These are phyloP conservation scores for Pichia scutulata DNA, from an alignment of 805 yeast genomes.

Conservation along the genomic window DNA sequence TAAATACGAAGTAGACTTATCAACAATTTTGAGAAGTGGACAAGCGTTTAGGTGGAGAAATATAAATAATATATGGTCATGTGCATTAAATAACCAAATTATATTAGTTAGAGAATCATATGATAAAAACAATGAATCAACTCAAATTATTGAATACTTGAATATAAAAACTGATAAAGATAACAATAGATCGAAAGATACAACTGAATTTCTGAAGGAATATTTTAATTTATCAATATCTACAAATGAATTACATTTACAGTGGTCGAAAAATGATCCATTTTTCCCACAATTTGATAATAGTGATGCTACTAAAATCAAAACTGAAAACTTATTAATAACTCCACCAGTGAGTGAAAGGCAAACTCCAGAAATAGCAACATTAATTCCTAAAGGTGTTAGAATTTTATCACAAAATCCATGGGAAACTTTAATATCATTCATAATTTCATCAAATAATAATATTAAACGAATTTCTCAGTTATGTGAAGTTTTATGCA, in stretches of 20 bases:
- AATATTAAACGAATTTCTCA: slow-evolving; percentile 88
- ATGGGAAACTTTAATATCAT: slow-evolving; percentile 88
- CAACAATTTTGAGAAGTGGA: slow-evolving; percentile 71
- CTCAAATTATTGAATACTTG: slow-evolving; percentile 42
- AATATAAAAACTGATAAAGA: slow-evolving; percentile 25
- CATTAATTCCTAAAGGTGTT: slow-evolving; percentile 30
- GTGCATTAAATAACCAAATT: slow-evolving; percentile 51
- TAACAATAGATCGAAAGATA: slow-evolving; percentile 25
- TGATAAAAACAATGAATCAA: slow-evolving; percentile 37
- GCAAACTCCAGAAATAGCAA: not conserved
- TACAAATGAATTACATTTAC: slow-evolving; percentile 42
- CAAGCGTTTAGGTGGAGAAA: slow-evolving; percentile 79
- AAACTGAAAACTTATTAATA: not conserved
- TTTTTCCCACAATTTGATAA: slow-evolving; percentile 31
- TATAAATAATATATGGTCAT: slow-evolving; percentile 56
- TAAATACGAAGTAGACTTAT: slow-evolving; percentile 46
- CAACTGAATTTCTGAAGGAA: slow-evolving; percentile 42
- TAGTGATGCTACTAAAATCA: not conserved
- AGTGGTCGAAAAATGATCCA: slow-evolving; percentile 56
- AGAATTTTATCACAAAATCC: slow-evolving; percentile 90
- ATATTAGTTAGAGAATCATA: slow-evolving; percentile 39
- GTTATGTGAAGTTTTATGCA: slow-evolving; percentile 79
- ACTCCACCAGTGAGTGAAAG: slow-evolving; percentile 13
- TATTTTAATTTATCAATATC: slow-evolving; percentile 65
- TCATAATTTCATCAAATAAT: slow-evolving; percentile 93